A percentile compares a stretch with the other conserved stretches of the same genome.
These are phyloP conservation scores for Solanum hybrid DNA, from an alignment of 305 asterid species.

Conservation along the genomic window DNA sequence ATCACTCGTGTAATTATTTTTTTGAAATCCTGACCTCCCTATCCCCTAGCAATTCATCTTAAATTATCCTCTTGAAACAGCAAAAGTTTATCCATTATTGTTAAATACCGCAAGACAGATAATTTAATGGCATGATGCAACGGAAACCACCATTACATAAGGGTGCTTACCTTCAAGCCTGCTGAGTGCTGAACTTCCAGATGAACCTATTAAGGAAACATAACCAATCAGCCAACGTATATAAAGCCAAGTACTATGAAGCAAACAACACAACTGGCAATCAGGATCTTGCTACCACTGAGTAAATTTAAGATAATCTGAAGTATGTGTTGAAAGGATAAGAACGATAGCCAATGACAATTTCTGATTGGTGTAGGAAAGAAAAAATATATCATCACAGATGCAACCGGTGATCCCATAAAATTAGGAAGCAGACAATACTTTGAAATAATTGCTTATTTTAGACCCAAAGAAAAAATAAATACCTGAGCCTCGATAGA, in stretches of 20 bases:
- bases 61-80: not conserved
- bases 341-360: not conserved
- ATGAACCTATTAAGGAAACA: not conserved
- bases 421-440: not conserved
- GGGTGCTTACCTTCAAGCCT: conserved; percentile 2
- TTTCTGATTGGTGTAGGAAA: not conserved
- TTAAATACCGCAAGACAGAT: not conserved
- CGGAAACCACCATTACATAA: not conserved
- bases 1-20: not conserved
- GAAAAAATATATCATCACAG: not conserved
- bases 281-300: not conserved
- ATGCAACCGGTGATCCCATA: not conserved
- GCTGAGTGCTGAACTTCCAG: conserved; percentile 5
- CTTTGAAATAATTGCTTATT: not conserved
- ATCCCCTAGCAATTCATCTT: not conserved
- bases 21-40: not conserved
- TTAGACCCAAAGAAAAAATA: not conserved
- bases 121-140: not conserved
- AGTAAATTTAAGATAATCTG: not conserved
- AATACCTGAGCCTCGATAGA: conserved; percentile 34
- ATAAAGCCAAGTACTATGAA: not conserved
- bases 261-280: not conserved
- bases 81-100: not conserved
- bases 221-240: not conserved
- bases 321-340: not conserved